Base-by-base conservation (phyloP, 768 basidiomycete genomes). In the Clitopilus passeckerianus region DNA sequence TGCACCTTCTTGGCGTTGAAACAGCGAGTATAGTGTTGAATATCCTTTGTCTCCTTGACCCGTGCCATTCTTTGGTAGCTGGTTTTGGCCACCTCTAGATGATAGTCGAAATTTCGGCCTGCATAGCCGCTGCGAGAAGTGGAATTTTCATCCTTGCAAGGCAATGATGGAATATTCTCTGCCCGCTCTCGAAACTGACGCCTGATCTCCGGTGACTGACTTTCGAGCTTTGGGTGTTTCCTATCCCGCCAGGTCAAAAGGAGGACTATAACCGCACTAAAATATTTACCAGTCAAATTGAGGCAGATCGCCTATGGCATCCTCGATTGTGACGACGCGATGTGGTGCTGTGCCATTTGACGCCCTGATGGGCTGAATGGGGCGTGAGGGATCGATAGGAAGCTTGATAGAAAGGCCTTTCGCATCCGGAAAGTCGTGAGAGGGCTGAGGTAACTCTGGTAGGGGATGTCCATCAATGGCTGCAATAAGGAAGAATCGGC, bases 261-360 rank as follows among this genome's bases (percentile, higher is more conserved):
- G 58, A 33, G n/a, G 35, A 15, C 34, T 5, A 18, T 27, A 27
- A 54, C 12, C 57, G 10, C n/a, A 5, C 2, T 5, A 50, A 18
- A n/a, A 50, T 22, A 50, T 18, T 50, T 66, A 90, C 91, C 90
- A 93, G 59, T 93, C 87, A 68, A 87, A 93, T 3, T 70, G 77
- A 2, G 82, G 85, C 8, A 93, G 74, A 67, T 93, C 91, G 2
- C 79, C 74, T 54, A 93, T 90, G 1, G 91, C 89, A 66, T 91
- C 90, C 20, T 82, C 79, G 43, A 91, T 80, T 0, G 83, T 81
- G 20, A 91, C 82, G 62, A 75, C 75, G 7, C 72, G 74, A 67
- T 86, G 83, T 0, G 82, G 80, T 0, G 85, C 86, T 1, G 76
- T 77, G 0, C 90, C 89, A 20, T 64, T 60, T 3, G 70, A 65